phyloP scores from a whole-genome alignment of 305 asterid genomes.

The Fraxinus sp. region DNA sequence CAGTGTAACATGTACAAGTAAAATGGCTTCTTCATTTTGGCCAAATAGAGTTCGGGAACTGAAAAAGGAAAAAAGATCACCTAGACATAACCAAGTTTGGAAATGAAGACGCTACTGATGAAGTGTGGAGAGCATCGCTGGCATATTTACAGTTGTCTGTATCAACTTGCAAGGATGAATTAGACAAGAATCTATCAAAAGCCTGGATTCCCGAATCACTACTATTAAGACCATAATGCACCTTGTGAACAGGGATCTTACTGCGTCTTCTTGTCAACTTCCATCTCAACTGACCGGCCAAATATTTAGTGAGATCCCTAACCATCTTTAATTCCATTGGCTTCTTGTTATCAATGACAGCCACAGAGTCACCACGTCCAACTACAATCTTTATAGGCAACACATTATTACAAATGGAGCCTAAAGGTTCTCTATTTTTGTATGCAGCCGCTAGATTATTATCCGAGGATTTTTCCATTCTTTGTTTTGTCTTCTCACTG shows the following conservation, averaged over 20 bases:
- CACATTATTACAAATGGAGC: not conserved
- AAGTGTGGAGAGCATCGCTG: slow-evolving; percentile 42
- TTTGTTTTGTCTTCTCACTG: slow-evolving; percentile 6
- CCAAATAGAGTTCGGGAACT: not conserved
- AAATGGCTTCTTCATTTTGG: not conserved
- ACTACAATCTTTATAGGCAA: slow-evolving; percentile 6
- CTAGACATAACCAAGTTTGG: slow-evolving; percentile 66
- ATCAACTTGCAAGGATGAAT: slow-evolving; percentile 45
- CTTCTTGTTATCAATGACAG: slow-evolving; percentile 12
- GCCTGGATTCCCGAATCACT: slow-evolving; percentile 30
- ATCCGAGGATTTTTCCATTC: slow-evolving; percentile 3
- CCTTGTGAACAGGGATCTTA: slow-evolving; percentile 52
- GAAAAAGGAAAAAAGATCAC: slow-evolving; percentile 28
- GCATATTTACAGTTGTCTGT: slow-evolving; percentile 61
- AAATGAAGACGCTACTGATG: slow-evolving; percentile 46
- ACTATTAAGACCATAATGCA: slow-evolving; percentile 13
- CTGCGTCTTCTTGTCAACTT: slow-evolving; percentile 57
- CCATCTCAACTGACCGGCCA: slow-evolving; percentile 57
- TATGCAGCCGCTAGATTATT: slow-evolving; percentile 13
- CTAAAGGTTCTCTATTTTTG: not conserved
- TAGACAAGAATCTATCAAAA: slow-evolving; percentile 30
- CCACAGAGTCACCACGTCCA: not conserved
- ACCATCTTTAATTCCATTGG: slow-evolving; percentile 8
- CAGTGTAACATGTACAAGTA: not conserved
- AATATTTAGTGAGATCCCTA: slow-evolving; percentile 56